These are phyloP conservation scores for Russula lepida DNA, from an alignment of 768 basidiomycete species.

Conservation along the genomic window DNA sequence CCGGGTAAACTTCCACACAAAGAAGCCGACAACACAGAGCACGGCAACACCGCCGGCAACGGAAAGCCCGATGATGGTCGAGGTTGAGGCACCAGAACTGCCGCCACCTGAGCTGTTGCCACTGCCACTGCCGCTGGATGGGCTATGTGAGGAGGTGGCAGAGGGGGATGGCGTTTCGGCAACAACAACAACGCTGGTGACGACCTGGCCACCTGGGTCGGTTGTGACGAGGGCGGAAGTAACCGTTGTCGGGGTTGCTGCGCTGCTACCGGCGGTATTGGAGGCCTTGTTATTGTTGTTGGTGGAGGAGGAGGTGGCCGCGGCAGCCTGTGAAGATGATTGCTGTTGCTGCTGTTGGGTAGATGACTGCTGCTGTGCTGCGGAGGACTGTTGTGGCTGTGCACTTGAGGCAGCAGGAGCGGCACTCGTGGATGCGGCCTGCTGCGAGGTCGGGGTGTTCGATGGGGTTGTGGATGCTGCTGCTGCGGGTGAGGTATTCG, in stretches of 20 bases:
- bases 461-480: neutral
- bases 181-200: conserved; percentile 24
- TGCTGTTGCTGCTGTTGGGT: conserved; percentile 5
- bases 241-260: conserved; percentile 1
- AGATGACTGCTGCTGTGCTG: conserved; percentile 17
- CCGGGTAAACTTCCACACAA: conserved; percentile 80
- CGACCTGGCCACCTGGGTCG: conserved; percentile 25
- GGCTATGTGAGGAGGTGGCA: conserved; percentile 22
- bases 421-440: neutral
- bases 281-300: neutral
- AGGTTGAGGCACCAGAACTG: conserved; percentile 45
- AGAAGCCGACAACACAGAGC: conserved; percentile 62
- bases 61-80: conserved; percentile 72
- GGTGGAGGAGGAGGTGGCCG: neutral
- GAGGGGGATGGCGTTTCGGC: conserved; percentile 12
- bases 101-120: conserved; percentile 11
- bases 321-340: neutral
- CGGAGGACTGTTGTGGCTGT: conserved; percentile 3
- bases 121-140: conserved; percentile 19
- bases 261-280: neutral
- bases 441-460: neutral
- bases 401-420: neutral
- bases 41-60: conserved; percentile 74
- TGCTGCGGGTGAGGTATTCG: neutral
- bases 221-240: conserved; percentile 25